These are phyloP conservation scores for Talaromyces sp. DNA, from an alignment of 2,329 filamentous ascomycete genomes.

Conservation along the genomic window DNA sequence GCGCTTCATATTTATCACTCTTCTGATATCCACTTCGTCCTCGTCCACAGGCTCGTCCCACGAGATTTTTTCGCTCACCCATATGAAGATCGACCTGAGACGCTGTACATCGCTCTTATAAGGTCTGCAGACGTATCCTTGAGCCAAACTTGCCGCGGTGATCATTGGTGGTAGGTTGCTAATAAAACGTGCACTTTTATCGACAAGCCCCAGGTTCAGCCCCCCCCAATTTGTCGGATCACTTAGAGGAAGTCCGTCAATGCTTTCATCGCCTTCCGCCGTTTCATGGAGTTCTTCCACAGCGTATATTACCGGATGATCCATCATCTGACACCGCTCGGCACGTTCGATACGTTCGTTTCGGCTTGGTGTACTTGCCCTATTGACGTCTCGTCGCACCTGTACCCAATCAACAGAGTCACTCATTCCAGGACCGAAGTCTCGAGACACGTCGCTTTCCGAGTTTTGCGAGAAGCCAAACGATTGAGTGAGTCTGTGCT, in stretches of 20 bases:
- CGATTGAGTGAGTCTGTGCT: slow-evolving; percentile 42
- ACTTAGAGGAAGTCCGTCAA: slow-evolving; percentile 74
- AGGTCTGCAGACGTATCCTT: slow-evolving; percentile 86
- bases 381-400: slow-evolving; percentile 88
- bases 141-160: slow-evolving; percentile 75
- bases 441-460: slow-evolving; percentile 53
- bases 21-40: slow-evolving; percentile 67
- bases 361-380: slow-evolving; percentile 85
- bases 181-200: slow-evolving; percentile 92
- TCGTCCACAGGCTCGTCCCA: slow-evolving; percentile 95
- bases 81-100: slow-evolving; percentile 90
- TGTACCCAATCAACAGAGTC: slow-evolving; percentile 81
- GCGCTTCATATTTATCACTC: slow-evolving; percentile 76
- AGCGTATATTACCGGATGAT: slow-evolving; percentile 79
- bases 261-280: slow-evolving; percentile 83
- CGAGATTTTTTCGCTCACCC: slow-evolving; percentile 87
- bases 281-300: slow-evolving; percentile 82
- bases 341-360: slow-evolving; percentile 79
- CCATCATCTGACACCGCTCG: slow-evolving; percentile 91
- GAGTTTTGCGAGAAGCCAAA: slow-evolving; percentile 33
- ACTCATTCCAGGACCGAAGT: slow-evolving; percentile 60
- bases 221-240: slow-evolving; percentile 75
- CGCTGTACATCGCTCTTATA: slow-evolving; percentile 92
- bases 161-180: slow-evolving; percentile 75
- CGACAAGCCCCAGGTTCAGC: slow-evolving; percentile 78